Evolutionary conservation across 1,284 basidiomycete species (phyloP), one percentile per base, ranked within the genome.

Genomic region (Boletellus deceptivus): DNA sequence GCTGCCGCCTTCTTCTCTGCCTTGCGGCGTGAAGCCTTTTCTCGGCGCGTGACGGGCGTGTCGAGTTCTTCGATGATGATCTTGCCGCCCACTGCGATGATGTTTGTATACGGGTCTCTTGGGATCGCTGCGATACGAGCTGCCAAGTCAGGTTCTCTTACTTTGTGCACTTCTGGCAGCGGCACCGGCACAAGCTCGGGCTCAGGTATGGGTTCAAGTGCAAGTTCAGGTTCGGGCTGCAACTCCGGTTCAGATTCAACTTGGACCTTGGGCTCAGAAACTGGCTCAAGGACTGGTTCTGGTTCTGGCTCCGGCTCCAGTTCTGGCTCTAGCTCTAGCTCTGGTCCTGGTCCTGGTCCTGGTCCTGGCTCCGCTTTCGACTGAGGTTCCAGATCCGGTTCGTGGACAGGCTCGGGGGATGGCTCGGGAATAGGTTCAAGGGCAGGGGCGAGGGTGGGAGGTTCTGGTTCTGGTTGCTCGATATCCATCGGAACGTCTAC

Each of bases 31-130:
- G 70, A 62, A 24, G 73, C 72, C 63, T 83, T 86, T 62, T 79
- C 75, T 47, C 77, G 74, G 4, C 86, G 78, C 33, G 75, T 83
- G 6, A 76, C 76, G 33, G 86, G 86, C 1, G 85, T 83, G 58
- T 88, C 86, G 18, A 88, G 70, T 48, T 82, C 78, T 60, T 89
- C 85, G 50, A 88, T 77, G 51, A 84, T 76, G 46, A 83, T 73
- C 49, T 69, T 72, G 18, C 76, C 77, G 48, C 68, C 69, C 24
- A 68, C 58, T 41, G 68, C 60, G 54, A 65, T 60, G 8, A 68
- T 63, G 20, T 67, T 67, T n/a, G 65, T 64, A 38, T 68, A 63
- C 31, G 42, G 58, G 49, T 58, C 58, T 49, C 50, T 58, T 13
- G 63, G 63, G 24, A 67, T 70, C 6, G 65, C 50, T 38, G 64